phyloP scores from a whole-genome alignment of 75 land plant genomes.

The Selaginella moellendorffii region DNA sequence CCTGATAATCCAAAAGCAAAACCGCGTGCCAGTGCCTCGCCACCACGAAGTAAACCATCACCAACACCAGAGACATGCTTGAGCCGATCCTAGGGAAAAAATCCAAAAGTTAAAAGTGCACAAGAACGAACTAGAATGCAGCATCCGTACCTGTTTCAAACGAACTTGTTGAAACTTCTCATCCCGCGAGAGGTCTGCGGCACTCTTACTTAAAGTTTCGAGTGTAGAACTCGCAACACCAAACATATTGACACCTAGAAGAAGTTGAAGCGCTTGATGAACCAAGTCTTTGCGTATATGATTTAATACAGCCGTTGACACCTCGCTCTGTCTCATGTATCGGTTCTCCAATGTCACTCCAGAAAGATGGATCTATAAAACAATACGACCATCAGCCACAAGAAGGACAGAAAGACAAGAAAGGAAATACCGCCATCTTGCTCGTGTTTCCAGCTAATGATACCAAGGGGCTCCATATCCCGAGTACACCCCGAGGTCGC shows the following conservation, averaged over 20 bases:
- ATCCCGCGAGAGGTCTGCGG: conserved; percentile 85
- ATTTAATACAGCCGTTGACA: conserved; percentile 44
- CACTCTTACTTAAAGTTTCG: conserved; percentile 79
- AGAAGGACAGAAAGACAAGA: neutral
- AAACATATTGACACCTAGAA: conserved; percentile 76
- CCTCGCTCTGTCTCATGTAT: conserved; percentile 63
- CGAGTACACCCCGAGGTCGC: conserved; percentile 83
- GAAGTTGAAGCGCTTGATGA: conserved; percentile 85
- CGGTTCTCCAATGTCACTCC: conserved; percentile 55
- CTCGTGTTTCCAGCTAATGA: conserved; percentile 80
- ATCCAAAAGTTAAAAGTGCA: neutral
- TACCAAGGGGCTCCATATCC: conserved; percentile 86
- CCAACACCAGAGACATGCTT: conserved; percentile 80
- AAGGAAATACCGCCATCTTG: conserved; percentile 66
- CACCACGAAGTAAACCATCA: conserved; percentile 87
- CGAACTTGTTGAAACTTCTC: conserved; percentile 67
- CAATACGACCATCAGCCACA: conserved; percentile 3
- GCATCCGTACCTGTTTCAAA: conserved; percentile 53
- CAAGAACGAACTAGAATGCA: neutral
- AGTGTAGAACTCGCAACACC: conserved; percentile 95
- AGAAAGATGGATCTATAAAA: conserved; percentile 64
- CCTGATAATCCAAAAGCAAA: conserved; percentile 91
- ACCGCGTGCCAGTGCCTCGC: conserved; percentile 92
- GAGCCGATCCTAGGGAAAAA: conserved; percentile 41
- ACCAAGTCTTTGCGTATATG: conserved; percentile 75